Percentiles rank a stretch among this genome's conserved stretches.
phyloP scores from a whole-genome alignment of 352 stramenopile genomes.

The Globisporangium emineosum region DNA sequence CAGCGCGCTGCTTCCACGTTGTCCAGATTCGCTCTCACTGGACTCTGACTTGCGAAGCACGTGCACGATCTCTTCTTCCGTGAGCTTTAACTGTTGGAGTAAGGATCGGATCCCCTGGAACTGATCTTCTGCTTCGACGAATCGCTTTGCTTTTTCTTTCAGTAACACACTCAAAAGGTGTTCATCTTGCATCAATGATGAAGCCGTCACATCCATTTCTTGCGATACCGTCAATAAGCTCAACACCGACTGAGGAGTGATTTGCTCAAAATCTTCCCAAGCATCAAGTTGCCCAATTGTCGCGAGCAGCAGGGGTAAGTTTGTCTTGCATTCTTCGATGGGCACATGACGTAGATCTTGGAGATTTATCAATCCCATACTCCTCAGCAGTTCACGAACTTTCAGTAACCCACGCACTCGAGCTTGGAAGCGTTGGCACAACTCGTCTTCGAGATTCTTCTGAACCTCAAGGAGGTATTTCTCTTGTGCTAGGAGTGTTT shows the following conservation, averaged over 20 bases:
- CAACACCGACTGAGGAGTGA: conserved; percentile 8
- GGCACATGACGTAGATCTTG: conserved; percentile 46
- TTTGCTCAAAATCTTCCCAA: conserved; percentile 27
- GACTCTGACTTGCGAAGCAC: conserved; percentile 24
- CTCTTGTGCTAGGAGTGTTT: conserved; percentile 55
- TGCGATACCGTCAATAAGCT: conserved; percentile 13
- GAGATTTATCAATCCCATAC: conserved; percentile 32
- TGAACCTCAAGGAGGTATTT: conserved; percentile 31
- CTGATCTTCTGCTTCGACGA: conserved; percentile 47
- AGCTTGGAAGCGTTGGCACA: conserved; percentile 38
- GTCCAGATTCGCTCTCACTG: not conserved
- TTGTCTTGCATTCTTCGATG: conserved; percentile 22
- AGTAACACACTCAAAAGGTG: conserved; percentile 43
- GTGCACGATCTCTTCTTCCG: conserved; percentile 36
- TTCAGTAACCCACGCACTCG: conserved; percentile 31
- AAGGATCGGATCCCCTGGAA: conserved; percentile 42
- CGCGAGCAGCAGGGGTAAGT: conserved; percentile 14
- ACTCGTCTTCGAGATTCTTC: conserved; percentile 35
- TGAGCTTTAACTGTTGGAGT: conserved; percentile 41
- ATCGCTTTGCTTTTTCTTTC: conserved; percentile 59
- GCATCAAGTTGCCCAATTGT: conserved; percentile 18
- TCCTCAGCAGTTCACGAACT: conserved; percentile 33
- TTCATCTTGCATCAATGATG: conserved; percentile 33
- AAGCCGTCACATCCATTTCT: conserved; percentile 21
- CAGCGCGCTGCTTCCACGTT: conserved; percentile 15